Conservation (phyloP, 106 monocot species). For the Acorus calamus region DNA sequence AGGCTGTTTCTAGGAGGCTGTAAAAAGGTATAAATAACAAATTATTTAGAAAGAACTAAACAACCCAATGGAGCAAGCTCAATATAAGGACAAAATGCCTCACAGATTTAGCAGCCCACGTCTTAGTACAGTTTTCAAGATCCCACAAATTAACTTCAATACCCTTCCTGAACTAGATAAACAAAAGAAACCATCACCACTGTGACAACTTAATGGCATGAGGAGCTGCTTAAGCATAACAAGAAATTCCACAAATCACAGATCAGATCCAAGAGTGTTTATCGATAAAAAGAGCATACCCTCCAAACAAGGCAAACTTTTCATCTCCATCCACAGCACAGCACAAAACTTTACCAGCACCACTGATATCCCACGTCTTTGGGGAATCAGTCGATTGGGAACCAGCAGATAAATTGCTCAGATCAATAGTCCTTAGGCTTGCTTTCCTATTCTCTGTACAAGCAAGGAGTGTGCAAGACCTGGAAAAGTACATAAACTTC, state of each 20-base stretch:
- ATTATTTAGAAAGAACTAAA: not conserved
- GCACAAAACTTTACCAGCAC: conserved; percentile 58
- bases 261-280: not conserved
- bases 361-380: conserved; percentile 45
- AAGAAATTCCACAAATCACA: not conserved
- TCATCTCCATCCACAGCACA: conserved; percentile 56
- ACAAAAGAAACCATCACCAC: conserved; percentile 4
- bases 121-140: conserved; percentile 53
- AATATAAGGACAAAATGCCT: conserved; percentile 15
- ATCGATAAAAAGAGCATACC: conserved; percentile 30
- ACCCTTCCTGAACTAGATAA: conserved; percentile 42
- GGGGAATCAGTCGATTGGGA: conserved; percentile 13
- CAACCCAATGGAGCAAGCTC: not conserved
- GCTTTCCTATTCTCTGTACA: conserved; percentile 75
- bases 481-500: conserved; percentile 16
- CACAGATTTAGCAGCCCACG: conserved; percentile 79
- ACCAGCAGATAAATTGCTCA: conserved; percentile 15
- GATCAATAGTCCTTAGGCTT: conserved; percentile 37
- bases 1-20: conserved; percentile 72
- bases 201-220: not conserved
- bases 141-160: conserved; percentile 93
- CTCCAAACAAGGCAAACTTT: conserved; percentile 85
- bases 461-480: conserved; percentile 40
- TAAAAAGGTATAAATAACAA: not conserved
- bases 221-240: not conserved